Conservation (phyloP, 208 protist genomes). For the Leishmania martiniquensis region DNA sequence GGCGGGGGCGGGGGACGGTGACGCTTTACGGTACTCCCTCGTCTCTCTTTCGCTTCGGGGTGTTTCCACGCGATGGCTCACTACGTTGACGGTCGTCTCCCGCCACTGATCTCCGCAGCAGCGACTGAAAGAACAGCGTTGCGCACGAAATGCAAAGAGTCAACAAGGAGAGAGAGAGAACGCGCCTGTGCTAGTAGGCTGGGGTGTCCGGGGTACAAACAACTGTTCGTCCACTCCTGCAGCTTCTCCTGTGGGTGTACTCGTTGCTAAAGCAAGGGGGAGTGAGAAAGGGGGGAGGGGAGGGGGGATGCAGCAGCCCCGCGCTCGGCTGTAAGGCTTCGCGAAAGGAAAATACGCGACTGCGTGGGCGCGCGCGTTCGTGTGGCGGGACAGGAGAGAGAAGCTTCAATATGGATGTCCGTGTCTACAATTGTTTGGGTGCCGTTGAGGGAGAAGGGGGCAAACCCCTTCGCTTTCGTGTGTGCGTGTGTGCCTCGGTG, state of each 20-base stretch:
- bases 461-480: slow-evolving; percentile 12
- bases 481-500: slow-evolving; percentile 15
- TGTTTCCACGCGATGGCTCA: neutral
- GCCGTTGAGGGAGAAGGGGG: neutral
- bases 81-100: neutral
- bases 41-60: neutral
- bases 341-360: no score
- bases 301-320: no score
- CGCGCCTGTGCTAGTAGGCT: neutral
- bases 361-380: slow-evolving; percentile 3
- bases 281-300: no score
- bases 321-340: no score
- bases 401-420: no score
- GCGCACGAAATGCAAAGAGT: neutral
- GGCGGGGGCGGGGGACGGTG: neutral
- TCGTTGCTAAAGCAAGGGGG: no score
- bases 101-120: neutral
- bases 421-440: neutral
- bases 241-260: neutral
- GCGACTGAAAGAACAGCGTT: neutral
- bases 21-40: neutral
- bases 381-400: no score
- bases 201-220: neutral
- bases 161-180: neutral
- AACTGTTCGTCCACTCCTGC: neutral